Conservation (phyloP, 2,329 filamentous ascomycete genomes). For the Fusarium sororula region DNA sequence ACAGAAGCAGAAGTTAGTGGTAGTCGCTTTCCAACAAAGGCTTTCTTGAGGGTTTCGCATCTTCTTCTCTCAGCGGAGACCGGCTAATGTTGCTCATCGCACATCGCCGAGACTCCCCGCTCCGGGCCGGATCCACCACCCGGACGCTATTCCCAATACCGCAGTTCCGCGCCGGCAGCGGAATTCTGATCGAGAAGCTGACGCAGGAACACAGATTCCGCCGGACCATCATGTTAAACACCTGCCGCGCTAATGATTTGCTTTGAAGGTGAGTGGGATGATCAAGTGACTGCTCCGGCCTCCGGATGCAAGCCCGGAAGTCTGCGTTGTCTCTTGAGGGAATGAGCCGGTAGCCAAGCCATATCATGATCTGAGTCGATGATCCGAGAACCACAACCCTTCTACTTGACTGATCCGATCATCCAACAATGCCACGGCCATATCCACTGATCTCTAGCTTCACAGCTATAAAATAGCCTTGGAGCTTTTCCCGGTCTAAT, state of each 20-base stretch:
- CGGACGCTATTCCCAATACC: slow-evolving; percentile 22
- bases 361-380: not conserved
- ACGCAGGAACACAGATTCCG: slow-evolving; percentile 6
- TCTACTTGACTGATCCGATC: too few relatives aligned
- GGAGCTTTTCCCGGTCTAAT: slow-evolving; percentile 15
- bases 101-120: slow-evolving; percentile 4
- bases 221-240: not conserved
- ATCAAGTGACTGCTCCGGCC: not conserved
- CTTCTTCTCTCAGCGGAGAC: too few relatives aligned
- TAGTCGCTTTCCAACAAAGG: too few relatives aligned
- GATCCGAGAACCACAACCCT: not conserved
- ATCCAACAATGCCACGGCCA: not conserved
- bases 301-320: slow-evolving; percentile 1
- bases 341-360: not conserved
- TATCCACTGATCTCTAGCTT: not conserved
- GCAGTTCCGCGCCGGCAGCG: slow-evolving; percentile 23
- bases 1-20: too few relatives aligned
- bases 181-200: not conserved
- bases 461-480: slow-evolving; percentile 1
- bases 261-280: not conserved
- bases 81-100: not conserved
- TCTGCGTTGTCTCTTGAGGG: not conserved
- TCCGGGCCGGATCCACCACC: not conserved
- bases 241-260: not conserved
- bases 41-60: too few relatives aligned